A percentile compares a stretch with the other conserved stretches of the same genome.
Conservation (phyloP, 371 early-diverging fungal genomes). For the Parasitella parasitica region DNA sequence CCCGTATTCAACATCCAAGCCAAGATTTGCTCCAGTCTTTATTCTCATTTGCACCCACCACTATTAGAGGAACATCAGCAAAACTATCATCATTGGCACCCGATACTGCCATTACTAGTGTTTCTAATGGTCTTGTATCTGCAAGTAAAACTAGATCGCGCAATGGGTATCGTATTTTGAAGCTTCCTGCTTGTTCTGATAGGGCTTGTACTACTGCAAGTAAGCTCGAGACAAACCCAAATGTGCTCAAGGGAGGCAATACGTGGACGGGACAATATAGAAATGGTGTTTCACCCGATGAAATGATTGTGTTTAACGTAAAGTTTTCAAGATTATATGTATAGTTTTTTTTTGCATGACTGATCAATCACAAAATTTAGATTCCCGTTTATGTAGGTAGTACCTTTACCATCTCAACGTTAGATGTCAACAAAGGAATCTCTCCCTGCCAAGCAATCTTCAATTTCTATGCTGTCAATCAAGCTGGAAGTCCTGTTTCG, state of each 20-base stretch:
- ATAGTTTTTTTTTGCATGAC: background rate
- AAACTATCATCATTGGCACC: background rate
- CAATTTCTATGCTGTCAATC: conserved; percentile 1
- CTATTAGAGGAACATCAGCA: background rate
- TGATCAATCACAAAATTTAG: background rate
- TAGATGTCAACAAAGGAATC: background rate
- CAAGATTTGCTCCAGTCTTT: background rate
- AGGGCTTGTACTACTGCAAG: background rate
- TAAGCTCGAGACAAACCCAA: background rate
- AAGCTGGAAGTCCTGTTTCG: background rate
- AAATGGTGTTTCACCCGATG: background rate
- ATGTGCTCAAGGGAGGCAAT: background rate
- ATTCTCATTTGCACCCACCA: background rate
- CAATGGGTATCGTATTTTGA: background rate
- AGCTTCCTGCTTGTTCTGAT: conserved; percentile 5
- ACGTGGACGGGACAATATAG: background rate
- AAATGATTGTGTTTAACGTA: conserved; percentile 7
- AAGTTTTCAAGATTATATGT: too few relatives aligned
- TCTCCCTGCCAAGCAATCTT: background rate
- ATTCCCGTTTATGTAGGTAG: background rate
- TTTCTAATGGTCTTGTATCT: background rate
- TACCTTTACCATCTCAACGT: background rate
- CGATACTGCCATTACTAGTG: background rate
- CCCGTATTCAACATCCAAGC: background rate
- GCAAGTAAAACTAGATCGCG: background rate